Evolutionary conservation across 2,329 filamentous ascomycete genomes (phyloP).

Genomic region (Colletotrichum spinosum): DNA sequence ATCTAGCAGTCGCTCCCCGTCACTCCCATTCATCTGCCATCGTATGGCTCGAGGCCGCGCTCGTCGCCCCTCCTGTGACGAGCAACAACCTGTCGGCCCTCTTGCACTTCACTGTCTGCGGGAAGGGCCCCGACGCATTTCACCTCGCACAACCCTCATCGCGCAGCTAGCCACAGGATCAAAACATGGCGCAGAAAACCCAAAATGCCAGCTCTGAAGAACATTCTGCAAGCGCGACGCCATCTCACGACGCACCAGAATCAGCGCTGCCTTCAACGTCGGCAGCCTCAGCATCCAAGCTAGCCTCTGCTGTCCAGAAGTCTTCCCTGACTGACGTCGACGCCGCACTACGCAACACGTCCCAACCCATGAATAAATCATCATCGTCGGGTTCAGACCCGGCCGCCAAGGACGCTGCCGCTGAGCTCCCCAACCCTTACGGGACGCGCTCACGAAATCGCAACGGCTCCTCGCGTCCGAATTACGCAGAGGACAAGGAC

Average conservation of each 20-base stretch:
- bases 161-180: slow-evolving; percentile 25
- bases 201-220: slow-evolving; percentile 34
- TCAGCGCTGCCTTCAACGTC: slow-evolving; percentile 32
- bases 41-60: slow-evolving; percentile 31
- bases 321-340: slow-evolving; percentile 49
- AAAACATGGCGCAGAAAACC: slow-evolving; percentile 38
- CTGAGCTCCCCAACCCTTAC: slow-evolving; percentile 76
- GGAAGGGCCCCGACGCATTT: slow-evolving; percentile 36
- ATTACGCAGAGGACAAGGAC: slow-evolving; percentile 96
- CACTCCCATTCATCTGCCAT: slow-evolving; percentile 9
- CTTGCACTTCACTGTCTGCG: slow-evolving; percentile 34
- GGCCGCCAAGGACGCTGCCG: slow-evolving; percentile 59
- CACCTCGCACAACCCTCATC: slow-evolving; percentile 18
- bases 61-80: slow-evolving; percentile 29
- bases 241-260: slow-evolving; percentile 36
- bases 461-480: slow-evolving; percentile 81
- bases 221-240: slow-evolving; percentile 38
- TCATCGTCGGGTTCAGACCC: slow-evolving; percentile 58
- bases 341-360: slow-evolving; percentile 45
- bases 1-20: slow-evolving; percentile 1
- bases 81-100: slow-evolving; percentile 33
- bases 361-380: slow-evolving; percentile 62
- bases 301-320: slow-evolving; percentile 38
- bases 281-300: slow-evolving; percentile 30
- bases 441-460: slow-evolving; percentile 95